Evolutionary conservation across 176 grass and related monocot genomes (phyloP).

Genomic region (Oryza meyeriana): DNA sequence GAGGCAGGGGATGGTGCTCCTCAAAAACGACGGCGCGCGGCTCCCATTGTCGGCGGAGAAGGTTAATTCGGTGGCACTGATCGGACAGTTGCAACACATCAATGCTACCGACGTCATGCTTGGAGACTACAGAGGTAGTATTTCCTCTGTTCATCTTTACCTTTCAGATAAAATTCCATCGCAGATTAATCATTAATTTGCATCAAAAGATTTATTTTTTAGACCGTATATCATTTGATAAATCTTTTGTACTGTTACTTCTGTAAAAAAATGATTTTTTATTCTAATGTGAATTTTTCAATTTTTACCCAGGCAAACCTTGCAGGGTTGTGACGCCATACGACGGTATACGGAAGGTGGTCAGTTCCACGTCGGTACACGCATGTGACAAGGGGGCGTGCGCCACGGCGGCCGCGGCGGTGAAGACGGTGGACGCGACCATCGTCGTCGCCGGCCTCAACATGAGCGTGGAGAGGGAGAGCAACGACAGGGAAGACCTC

Average conservation of each 20-base stretch:
- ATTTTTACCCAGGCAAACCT: slow-evolving; percentile 25
- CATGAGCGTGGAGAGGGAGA: slow-evolving; percentile 46
- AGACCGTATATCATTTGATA: too few relatives aligned
- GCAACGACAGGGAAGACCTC: slow-evolving; percentile 45
- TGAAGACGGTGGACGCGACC: slow-evolving; percentile 33
- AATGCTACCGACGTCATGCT: slow-evolving; percentile 55
- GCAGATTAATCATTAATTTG: too few relatives aligned
- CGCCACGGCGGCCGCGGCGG: neutral
- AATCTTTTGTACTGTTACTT: too few relatives aligned
- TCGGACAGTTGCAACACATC: slow-evolving; percentile 48
- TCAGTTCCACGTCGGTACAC: slow-evolving; percentile 17
- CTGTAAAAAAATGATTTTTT: too few relatives aligned
- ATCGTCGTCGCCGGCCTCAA: slow-evolving; percentile 47
- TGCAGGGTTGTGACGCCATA: slow-evolving; percentile 58
- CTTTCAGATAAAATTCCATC: too few relatives aligned
- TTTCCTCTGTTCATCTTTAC: too few relatives aligned
- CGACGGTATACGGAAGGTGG: slow-evolving; percentile 23
- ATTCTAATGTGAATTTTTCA: neutral
- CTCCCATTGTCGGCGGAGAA: slow-evolving; percentile 40
- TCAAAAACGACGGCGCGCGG: slow-evolving; percentile 45
- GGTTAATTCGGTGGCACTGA: slow-evolving; percentile 20
- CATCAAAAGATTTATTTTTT: too few relatives aligned
- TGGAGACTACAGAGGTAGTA: slow-evolving; percentile 45
- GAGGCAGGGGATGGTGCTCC: slow-evolving; percentile 56
- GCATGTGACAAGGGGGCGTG: slow-evolving; percentile 47